Conservation (phyloP, 352 stramenopile species). For the Globisporangium paroecandrum region DNA sequence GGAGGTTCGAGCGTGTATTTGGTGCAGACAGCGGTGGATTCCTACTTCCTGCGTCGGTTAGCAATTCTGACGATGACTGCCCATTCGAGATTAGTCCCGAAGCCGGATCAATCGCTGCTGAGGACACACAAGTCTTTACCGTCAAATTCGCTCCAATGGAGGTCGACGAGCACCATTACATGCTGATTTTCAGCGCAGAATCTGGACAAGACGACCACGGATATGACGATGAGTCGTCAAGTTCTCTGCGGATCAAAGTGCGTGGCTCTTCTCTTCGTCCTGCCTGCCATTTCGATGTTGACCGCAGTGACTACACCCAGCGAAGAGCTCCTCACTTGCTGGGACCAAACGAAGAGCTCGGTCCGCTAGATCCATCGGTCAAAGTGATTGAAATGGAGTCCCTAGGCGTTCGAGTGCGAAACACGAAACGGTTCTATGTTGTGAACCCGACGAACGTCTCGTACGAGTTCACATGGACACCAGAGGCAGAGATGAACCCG, state of each 20-base stretch:
- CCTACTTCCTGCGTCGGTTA: not conserved
- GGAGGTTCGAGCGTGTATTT: conserved; percentile 40
- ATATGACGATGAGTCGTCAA: not conserved
- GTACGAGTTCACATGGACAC: conserved; percentile 93
- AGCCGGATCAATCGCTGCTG: conserved; percentile 48
- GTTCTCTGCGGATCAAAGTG: conserved; percentile 48
- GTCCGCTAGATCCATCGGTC: conserved; percentile 81
- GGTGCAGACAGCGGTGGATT: conserved; percentile 5
- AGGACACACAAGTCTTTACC: conserved; percentile 66
- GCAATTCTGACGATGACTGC: conserved; percentile 49
- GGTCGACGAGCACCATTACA: conserved; percentile 85
- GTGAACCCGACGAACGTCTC: conserved; percentile 92
- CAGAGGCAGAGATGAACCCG: conserved; percentile 63
- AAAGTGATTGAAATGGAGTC: conserved; percentile 92
- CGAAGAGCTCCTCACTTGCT: conserved; percentile 56
- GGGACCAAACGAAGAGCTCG: conserved; percentile 82
- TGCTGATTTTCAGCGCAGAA: conserved; percentile 38
- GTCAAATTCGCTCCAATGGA: conserved; percentile 90
- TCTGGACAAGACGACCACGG: not conserved
- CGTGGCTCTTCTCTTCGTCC: conserved; percentile 77
- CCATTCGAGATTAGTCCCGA: conserved; percentile 86
- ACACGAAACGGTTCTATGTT: conserved; percentile 92
- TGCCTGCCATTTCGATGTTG: conserved; percentile 92
- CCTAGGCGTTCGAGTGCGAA: conserved; percentile 87
- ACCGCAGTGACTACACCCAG: conserved; percentile 85